Evolutionary conservation across 345 rosid genomes (phyloP).

Genomic region (Camelina sativa): DNA sequence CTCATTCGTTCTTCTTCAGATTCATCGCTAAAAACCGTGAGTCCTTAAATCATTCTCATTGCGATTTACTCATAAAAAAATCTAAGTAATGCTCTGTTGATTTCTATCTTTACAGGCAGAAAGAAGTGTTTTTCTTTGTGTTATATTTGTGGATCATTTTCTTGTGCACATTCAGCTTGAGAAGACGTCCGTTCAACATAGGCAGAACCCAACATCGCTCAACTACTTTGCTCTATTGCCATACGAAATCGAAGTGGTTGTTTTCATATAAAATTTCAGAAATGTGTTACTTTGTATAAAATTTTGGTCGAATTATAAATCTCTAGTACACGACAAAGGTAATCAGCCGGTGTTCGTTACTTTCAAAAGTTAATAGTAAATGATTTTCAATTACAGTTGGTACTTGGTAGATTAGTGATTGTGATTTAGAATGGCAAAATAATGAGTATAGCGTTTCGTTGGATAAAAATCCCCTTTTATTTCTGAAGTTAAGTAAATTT

Average conservation of each 20-base stretch:
- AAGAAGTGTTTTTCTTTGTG: slow-evolving; percentile 12
- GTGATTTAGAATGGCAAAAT: too few relatives aligned
- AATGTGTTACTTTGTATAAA: too few relatives aligned
- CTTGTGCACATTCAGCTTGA: slow-evolving; percentile 25
- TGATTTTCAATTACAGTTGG: too few relatives aligned
- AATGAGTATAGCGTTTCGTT: too few relatives aligned
- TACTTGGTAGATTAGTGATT: too few relatives aligned
- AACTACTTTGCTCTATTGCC: slow-evolving; percentile 7
- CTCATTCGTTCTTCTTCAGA: slow-evolving; percentile 77
- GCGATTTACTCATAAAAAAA: slow-evolving; percentile 6
- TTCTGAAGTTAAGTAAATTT: too few relatives aligned
- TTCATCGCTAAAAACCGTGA: slow-evolving; percentile 69
- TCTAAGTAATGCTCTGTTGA: not conserved
- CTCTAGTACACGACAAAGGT: too few relatives aligned
- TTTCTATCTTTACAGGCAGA: slow-evolving; percentile 6
- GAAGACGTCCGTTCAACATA: slow-evolving; percentile 18
- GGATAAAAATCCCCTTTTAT: too few relatives aligned
- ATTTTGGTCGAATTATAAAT: too few relatives aligned
- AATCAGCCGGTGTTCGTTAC: too few relatives aligned
- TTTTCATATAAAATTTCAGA: slow-evolving; percentile 3
- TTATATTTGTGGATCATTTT: slow-evolving; percentile 14
- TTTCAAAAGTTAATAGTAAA: too few relatives aligned
- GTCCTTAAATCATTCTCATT: slow-evolving; percentile 37
- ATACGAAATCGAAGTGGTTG: slow-evolving; percentile 1
- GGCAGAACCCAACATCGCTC: slow-evolving; percentile 4